phyloP scores from a whole-genome alignment of 108 stramenopile species.

The Mediolabrus comicus region DNA sequence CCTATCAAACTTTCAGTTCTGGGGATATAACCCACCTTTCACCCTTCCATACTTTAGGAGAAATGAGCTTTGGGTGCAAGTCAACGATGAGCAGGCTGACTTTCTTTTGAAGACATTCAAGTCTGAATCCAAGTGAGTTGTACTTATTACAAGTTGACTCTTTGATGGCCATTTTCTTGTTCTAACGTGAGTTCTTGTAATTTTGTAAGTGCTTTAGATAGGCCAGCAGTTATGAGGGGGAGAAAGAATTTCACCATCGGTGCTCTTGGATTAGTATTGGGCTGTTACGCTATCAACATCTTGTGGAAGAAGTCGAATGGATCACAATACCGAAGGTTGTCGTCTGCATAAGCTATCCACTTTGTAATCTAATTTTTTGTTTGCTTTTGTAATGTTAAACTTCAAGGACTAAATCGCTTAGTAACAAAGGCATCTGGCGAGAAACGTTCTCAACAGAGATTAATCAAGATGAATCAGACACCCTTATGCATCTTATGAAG shows the following conservation, averaged over 20 bases:
- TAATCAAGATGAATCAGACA: not conserved
- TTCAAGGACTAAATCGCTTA: no score
- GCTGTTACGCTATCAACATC: not conserved
- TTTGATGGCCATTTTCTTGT: not conserved
- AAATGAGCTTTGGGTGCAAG: conserved; percentile 86
- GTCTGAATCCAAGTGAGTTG: not conserved
- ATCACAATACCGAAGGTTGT: not conserved
- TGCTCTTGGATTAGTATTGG: not conserved
- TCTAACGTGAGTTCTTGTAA: not conserved
- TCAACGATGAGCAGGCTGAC: conserved; percentile 61
- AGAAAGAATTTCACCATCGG: not conserved
- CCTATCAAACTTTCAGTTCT: conserved; percentile 59
- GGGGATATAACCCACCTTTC: conserved; percentile 90
- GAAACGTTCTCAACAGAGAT: not conserved
- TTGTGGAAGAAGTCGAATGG: not conserved
- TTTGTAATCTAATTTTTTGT: not conserved
- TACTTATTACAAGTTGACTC: no score
- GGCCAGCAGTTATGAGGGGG: conserved; percentile 1
- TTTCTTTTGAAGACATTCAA: conserved; percentile 44
- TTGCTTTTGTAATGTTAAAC: no score
- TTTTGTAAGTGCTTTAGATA: not conserved
- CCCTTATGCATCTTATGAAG: not conserved
- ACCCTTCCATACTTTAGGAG: conserved; percentile 80
- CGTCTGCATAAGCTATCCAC: not conserved
- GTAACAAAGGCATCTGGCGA: not conserved